Percentiles rank a stretch among this genome's conserved stretches.
Evolutionary conservation across 768 basidiomycete genomes (phyloP).

Genomic region (Scleroderma bovista): DNA sequence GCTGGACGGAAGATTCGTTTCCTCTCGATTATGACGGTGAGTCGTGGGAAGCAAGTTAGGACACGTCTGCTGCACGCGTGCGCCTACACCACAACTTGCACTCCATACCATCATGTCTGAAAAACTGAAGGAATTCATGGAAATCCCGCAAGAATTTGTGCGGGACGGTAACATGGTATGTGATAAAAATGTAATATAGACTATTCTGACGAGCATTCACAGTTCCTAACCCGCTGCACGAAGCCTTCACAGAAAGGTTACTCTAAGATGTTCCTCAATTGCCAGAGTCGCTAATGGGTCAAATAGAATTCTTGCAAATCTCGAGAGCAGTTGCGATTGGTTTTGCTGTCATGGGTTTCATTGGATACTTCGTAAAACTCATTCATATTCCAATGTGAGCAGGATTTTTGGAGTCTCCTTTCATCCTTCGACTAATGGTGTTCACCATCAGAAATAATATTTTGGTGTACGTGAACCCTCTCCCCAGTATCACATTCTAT

Average conservation of each 20-base stretch:
- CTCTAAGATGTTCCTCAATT: conserved; percentile 10
- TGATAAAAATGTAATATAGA: conserved; percentile 1
- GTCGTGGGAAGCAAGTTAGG: conserved; percentile 23
- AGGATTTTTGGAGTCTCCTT: neutral
- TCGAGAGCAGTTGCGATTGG: conserved; percentile 96
- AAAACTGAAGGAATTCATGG: conserved; percentile 83
- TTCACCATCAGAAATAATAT: conserved; percentile 83
- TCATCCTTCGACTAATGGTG: conserved; percentile 6
- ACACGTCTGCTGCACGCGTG: conserved; percentile 24
- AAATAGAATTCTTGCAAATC: conserved; percentile 86
- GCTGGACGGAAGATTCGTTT: too few species aligned
- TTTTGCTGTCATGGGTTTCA: conserved; percentile 98
- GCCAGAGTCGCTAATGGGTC: conserved; percentile 1
- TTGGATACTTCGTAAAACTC: conserved; percentile 97
- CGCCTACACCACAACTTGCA: conserved; percentile 10
- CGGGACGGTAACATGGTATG: conserved; percentile 90
- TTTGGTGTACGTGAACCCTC: conserved; percentile 70
- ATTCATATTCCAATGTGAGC: conserved; percentile 98
- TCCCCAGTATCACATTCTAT: conserved; percentile 18
- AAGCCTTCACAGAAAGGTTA: conserved; percentile 96
- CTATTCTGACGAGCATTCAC: conserved; percentile 5
- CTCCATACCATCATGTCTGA: conserved; percentile 66
- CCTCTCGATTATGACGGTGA: too few species aligned
- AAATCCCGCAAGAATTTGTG: conserved; percentile 87
- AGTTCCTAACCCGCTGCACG: conserved; percentile 97